Base-by-base conservation (phyloP, 2,329 filamentous ascomycete species). In the Phialocephala subalpina region DNA sequence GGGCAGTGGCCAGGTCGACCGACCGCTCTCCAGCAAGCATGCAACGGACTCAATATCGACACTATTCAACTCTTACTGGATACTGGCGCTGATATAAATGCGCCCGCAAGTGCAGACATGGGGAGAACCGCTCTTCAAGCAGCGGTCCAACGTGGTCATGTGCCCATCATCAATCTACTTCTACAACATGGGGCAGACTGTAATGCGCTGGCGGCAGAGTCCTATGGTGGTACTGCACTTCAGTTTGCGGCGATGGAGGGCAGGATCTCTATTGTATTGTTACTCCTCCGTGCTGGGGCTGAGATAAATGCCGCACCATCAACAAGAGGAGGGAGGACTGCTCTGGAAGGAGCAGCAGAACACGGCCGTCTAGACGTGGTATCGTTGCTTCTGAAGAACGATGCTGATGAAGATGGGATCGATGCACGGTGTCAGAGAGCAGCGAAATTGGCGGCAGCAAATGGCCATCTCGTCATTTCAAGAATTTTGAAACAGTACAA, bases 321-420 rank as follows among this genome's bases (percentile, higher is more conserved):
- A 22, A 64, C 42, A 66, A 40, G 16, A 52, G 49, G 45, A 59
- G 66, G 66, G 33, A 60, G 63, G 20, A 68, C 66, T 40, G 63
- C 63, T 20, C 58, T 69, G 7, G 60, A 64, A 63, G 67, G 56
- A 58, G 67, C 67, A 45, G 64, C 67, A 58, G 61, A 67, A 52
- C 56, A 62, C 14, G 64, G 60, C 20, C 55, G 56, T 25, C 33
- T 63, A 36, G 60, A 60, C 22, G 27, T 66, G 20, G 60, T 63
- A 63, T 73, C 38, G 70, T 75, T 71, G 66, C 68, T 61, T 25
- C 57, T 36, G 45, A 62, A 60, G 33, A 66, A 66, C 27, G 64
- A 66, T 56, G 49, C 60, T 57, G 60, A 66, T 49, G 29, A 20
- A 42, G 59, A 62, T 14, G 64, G 60, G 22, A 20, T 62, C 38